Conservation (phyloP, 371 early-diverging fungal genomes). For the Funneliformis caledonium region DNA sequence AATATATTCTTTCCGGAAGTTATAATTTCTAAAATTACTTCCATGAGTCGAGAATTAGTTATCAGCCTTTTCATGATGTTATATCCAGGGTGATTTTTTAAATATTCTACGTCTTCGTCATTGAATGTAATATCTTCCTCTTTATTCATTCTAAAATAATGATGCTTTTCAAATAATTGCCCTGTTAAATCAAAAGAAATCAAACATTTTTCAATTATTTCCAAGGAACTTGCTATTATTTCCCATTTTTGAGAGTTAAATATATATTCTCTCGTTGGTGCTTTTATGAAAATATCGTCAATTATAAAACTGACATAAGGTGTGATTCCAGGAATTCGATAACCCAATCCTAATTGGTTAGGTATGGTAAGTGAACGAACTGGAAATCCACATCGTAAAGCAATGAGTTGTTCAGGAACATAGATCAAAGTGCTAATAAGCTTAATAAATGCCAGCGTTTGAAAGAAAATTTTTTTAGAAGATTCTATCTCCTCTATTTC, state of each 20-base stretch:
- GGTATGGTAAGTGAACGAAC: constrained; percentile 59
- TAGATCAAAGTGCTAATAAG: constrained; percentile 78
- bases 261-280: constrained; percentile 68
- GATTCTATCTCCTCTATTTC: constrained; percentile 83
- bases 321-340: constrained; percentile 70
- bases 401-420: constrained; percentile 50
- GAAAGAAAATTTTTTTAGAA: constrained; percentile 73
- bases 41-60: constrained; percentile 72
- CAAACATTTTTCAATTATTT: constrained; percentile 78
- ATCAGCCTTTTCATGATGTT: constrained; percentile 79
- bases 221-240: constrained; percentile 75
- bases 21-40: constrained; percentile 59
- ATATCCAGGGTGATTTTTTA: constrained; percentile 81
- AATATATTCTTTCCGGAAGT: constrained; percentile 55
- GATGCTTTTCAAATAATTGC: constrained; percentile 42
- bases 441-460: constrained; percentile 80
- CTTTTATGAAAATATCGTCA: constrained; percentile 79
- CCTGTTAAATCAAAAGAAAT: constrained; percentile 69
- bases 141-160: constrained; percentile 38
- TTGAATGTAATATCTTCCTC: constrained; percentile 14
- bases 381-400: constrained; percentile 50
- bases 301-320: constrained; percentile 85
- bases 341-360: constrained; percentile 60
- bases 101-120: constrained; percentile 43
- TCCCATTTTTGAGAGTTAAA: constrained; percentile 77